Evolutionary conservation across 2,329 filamentous ascomycete genomes (phyloP), one percentile per base, ranked within the genome.

Genomic region (Hortaea sp.): DNA sequence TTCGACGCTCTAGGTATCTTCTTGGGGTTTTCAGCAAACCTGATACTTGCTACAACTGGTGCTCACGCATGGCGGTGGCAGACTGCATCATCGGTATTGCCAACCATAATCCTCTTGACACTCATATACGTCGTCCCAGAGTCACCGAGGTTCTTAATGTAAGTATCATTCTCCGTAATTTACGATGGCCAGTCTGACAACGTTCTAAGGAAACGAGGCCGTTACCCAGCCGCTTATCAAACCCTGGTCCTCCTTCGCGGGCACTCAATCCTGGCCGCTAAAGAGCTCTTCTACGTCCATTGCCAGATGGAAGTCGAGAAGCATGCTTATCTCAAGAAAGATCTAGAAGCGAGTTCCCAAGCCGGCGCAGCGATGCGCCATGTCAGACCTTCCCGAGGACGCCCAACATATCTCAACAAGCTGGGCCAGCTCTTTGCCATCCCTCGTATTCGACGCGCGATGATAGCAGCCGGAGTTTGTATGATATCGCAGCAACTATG

Each of bases 1-100:
- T 61, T 62, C 39, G 59, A 58, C 27, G 60, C 61, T 1, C 50
- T 60, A 34, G 61, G 61, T 0, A 57, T 63, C 41, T 57, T 62
- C 28, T 44, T 60, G 4, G 60, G 59, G 1, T 59, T 52, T 38
- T 55, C 57, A 2, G 58, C 58, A 5, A 61, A 60, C 38, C 51
- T 61, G 2, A 48, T 51, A 6, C 51, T 60, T 7, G 52, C 55
- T 2, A 44, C 47, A 5, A 49, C 53, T 9, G 55, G 55, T n/a
- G n/a, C 34, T 29, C 47, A 50, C 5, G 51, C 55, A 1, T 63
- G 60, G 60, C 48, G 59, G 41, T 56, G 57, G 51, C 57, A 60
- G 50, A 55, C 56, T 4, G 58, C 57, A 3, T 56, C 57, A 2
- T 54, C 55, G 7, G 52, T 52, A 7, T 43, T 62, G 2, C 60